A percentile compares a stretch with the other conserved stretches of the same genome.
Conservation (phyloP, 1,139 yeast species). For the Yamadazyma atmosphaerica region DNA sequence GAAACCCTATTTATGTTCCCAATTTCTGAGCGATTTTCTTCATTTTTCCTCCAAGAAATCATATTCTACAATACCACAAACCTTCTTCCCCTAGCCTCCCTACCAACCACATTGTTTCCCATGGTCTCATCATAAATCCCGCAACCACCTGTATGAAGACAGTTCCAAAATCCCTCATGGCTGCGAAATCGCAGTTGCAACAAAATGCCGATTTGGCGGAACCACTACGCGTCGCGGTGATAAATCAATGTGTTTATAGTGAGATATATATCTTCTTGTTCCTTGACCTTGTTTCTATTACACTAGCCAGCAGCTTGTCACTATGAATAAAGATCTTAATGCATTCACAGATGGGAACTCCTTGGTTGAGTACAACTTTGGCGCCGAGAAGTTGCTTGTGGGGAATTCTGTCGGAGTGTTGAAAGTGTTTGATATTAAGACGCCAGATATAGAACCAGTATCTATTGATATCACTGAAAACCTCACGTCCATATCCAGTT, state of each 20-base stretch:
- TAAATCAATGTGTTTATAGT: too few species aligned
- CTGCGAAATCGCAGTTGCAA: constrained; percentile 2
- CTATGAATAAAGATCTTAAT: constrained; percentile 23
- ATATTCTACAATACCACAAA: too few species aligned
- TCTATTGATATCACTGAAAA: constrained; percentile 52
- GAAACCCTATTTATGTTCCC: too few species aligned
- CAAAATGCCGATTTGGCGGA: not conserved
- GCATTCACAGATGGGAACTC: constrained; percentile 53
- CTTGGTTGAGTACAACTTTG: constrained; percentile 34
- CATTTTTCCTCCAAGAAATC: too few species aligned
- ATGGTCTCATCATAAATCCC: not conserved
- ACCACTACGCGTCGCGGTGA: too few species aligned
- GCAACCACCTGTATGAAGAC: not conserved
- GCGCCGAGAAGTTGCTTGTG: constrained; percentile 40
- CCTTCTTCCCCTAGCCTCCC: too few species aligned
- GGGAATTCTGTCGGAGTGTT: constrained; percentile 53
- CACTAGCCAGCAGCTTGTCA: too few species aligned
- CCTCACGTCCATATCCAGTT: constrained; percentile 31
- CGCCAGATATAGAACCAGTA: constrained; percentile 40
- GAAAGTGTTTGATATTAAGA: constrained; percentile 47
- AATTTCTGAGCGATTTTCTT: too few species aligned
- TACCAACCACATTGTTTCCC: too few species aligned
- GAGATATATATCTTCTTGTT: too few species aligned
- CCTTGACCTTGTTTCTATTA: too few species aligned
- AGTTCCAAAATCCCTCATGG: constrained; percentile 6